phyloP scores from a whole-genome alignment of 306 rosid species.

The Cotoneaster glaucophyllus region DNA sequence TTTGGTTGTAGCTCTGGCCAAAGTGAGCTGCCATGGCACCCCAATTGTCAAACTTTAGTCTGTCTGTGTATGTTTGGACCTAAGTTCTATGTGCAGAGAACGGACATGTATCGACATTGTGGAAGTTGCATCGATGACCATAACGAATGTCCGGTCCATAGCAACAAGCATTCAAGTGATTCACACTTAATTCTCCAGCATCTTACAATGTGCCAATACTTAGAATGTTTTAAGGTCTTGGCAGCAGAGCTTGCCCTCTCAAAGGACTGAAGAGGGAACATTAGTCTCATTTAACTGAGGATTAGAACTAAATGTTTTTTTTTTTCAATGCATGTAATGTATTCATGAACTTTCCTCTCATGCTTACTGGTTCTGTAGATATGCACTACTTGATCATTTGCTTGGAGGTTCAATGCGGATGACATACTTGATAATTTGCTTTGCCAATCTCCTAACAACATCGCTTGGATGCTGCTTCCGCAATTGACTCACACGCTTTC shows the following conservation, averaged over 20 bases:
- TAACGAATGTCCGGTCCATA: background rate
- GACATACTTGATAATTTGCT: conserved; percentile 79
- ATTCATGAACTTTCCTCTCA: too few species aligned
- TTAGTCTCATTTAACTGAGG: too few species aligned
- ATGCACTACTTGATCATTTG: too few species aligned
- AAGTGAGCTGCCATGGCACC: background rate
- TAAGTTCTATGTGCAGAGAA: background rate
- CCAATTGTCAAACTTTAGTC: background rate
- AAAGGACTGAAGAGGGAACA: too few species aligned
- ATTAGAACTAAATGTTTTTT: too few species aligned
- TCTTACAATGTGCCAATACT: background rate
- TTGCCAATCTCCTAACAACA: conserved; percentile 89
- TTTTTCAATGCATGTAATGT: too few species aligned
- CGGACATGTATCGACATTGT: too few species aligned
- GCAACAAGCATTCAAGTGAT: background rate
- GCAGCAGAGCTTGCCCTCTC: too few species aligned
- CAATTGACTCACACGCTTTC: conserved; percentile 88
- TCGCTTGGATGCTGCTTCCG: conserved; percentile 78
- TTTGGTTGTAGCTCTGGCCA: background rate
- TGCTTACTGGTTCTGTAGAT: too few species aligned
- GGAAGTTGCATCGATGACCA: too few species aligned
- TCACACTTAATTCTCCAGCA: background rate
- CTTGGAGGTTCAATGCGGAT: too few species aligned
- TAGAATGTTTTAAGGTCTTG: too few species aligned
- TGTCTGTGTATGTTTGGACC: background rate